Evolutionary conservation across 2,329 filamentous ascomycete species (phyloP).

Genomic region (Elsinoe necatrix): DNA sequence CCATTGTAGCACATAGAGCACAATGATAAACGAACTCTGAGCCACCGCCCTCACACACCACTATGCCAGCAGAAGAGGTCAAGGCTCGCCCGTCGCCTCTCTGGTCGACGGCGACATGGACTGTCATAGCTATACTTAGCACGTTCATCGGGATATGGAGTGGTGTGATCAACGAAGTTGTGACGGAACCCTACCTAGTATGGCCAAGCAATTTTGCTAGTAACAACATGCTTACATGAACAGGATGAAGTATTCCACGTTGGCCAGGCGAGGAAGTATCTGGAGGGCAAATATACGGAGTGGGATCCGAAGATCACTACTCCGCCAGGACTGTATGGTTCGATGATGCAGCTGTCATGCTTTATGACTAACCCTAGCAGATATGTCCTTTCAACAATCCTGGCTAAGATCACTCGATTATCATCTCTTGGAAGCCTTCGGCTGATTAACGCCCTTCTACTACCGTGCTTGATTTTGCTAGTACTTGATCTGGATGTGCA

Average conservation of each 20-base stretch:
- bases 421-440: slow-evolving; percentile 34
- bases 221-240: slow-evolving; percentile 16
- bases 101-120: slow-evolving; percentile 29
- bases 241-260: slow-evolving; percentile 86
- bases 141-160: slow-evolving; percentile 8
- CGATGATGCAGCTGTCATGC: slow-evolving; percentile 20
- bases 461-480: slow-evolving; percentile 30
- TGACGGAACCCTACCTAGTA: slow-evolving; percentile 49
- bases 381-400: slow-evolving; percentile 36
- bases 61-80: slow-evolving; percentile 2
- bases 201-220: slow-evolving; percentile 22
- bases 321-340: slow-evolving; percentile 64
- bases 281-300: slow-evolving; percentile 58
- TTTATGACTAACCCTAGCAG: slow-evolving; percentile 29
- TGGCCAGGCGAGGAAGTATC: slow-evolving; percentile 84
- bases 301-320: slow-evolving; percentile 99
- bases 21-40: background rate
- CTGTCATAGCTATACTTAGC: slow-evolving; percentile 22
- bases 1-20: background rate
- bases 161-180: slow-evolving; percentile 1
- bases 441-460: slow-evolving; percentile 31
- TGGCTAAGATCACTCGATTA: slow-evolving; percentile 30
- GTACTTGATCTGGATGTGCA: slow-evolving; percentile 18
- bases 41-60: background rate
- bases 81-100: slow-evolving; percentile 1